These are phyloP conservation scores for Rosa chinensis DNA, from an alignment of 306 rosid genomes.

Conservation along the genomic window DNA sequence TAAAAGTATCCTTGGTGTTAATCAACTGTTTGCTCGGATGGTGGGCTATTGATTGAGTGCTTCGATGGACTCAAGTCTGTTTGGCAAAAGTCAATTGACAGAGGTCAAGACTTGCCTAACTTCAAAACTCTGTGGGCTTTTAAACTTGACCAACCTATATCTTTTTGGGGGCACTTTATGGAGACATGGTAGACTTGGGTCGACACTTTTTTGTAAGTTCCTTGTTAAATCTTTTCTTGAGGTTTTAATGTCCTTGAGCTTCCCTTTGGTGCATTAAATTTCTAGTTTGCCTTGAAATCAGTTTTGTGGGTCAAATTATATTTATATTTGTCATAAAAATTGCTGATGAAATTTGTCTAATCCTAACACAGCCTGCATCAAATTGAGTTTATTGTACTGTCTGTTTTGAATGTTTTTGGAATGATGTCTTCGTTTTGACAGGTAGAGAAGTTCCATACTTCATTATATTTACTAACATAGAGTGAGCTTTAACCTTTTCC, in stretches of 20 bases:
- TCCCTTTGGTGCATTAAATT: neutral
- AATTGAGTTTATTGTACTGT: neutral
- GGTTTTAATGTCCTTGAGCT: neutral
- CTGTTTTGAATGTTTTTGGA: neutral
- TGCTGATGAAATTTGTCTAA: neutral
- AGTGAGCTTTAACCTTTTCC: neutral
- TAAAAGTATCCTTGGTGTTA: neutral
- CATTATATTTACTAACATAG: neutral
- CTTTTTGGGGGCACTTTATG: neutral
- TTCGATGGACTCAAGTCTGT: neutral
- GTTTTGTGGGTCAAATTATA: neutral
- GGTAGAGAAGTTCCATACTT: neutral
- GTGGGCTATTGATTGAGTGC: neutral
- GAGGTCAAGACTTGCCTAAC: neutral
- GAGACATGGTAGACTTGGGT: neutral
- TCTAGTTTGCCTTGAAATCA: neutral
- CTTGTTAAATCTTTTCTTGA: neutral
- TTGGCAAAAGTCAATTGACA: neutral
- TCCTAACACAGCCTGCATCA: neutral
- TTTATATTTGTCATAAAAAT: neutral
- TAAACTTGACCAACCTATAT: neutral
- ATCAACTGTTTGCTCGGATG: neutral
- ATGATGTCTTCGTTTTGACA: neutral
- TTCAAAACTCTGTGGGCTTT: neutral
- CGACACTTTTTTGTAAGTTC: neutral